Conservation (phyloP, 768 basidiomycete genomes). For the Boletus rex-veris region DNA sequence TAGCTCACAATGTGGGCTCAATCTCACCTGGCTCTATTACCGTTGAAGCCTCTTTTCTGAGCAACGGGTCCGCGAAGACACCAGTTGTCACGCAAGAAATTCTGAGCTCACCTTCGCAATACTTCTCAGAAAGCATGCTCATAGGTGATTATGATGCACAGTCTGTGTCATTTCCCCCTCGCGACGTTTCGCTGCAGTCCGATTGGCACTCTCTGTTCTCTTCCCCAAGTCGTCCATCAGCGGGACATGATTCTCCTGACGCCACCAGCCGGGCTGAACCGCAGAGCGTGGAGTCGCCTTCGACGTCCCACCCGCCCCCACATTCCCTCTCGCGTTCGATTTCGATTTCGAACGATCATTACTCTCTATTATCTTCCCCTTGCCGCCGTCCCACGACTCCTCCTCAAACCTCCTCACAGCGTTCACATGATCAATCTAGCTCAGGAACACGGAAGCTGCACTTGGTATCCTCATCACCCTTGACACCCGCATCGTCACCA, state of each 20-base stretch:
- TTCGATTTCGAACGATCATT: slow-evolving; percentile 14
- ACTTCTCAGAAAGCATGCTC: background rate
- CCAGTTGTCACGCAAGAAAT: background rate
- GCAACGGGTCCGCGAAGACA: background rate
- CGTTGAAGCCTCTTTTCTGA: background rate
- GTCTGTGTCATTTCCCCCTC: background rate
- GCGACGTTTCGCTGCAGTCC: slow-evolving; percentile 1
- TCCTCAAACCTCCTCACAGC: slow-evolving; percentile 15
- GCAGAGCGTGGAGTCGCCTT: background rate
- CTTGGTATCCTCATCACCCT: slow-evolving; percentile 14
- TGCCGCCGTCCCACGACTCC: slow-evolving; percentile 12
- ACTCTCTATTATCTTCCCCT: slow-evolving; percentile 17
- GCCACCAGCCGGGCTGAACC: background rate
- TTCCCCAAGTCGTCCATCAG: slow-evolving; percentile 7
- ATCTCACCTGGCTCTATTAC: background rate
- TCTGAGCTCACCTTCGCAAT: background rate
- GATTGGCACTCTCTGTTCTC: slow-evolving; percentile 22
- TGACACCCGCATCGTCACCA: slow-evolving; percentile 21
- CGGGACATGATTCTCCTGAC: background rate
- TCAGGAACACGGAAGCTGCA: background rate
- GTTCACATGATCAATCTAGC: slow-evolving; percentile 1
- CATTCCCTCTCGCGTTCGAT: slow-evolving; percentile 8
- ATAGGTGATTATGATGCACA: background rate
- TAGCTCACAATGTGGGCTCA: slow-evolving; percentile 7
- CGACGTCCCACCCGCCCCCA: background rate